Base-by-base conservation (phyloP, 345 rosid genomes). In the Eucalyptus camaldulensis region DNA sequence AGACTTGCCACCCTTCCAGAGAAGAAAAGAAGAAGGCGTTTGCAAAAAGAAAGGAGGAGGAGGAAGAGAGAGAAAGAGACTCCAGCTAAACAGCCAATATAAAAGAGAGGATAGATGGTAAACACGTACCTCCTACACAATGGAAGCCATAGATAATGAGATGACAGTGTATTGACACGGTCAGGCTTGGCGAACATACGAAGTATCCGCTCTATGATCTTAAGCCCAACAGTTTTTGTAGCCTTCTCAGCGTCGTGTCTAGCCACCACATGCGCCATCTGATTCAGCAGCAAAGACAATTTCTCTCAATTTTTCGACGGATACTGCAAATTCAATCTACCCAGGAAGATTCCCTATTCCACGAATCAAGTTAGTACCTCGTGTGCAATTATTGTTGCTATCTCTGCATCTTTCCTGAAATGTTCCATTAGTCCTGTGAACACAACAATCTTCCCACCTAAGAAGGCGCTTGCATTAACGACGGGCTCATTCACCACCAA, bases 201-300 rank as follows among this genome's bases (percentile, higher is more conserved):
- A 25, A 97, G 95, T 58, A 94, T 89, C 83, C 95, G 53, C 86
- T 95, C 97, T 65, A 95, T 89, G 85, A 97, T 93, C 45, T 95
- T 92, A 91, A 96, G 88, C 98, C 97, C 96, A 31, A 96, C 88
- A 88, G 94, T 93, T 93, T 93, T 97, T 22, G 99, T 94, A 60
- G 95, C 88, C 65, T 88, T 86, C 90, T 98, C 99, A 1, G 99
- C 98, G 33, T 85, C 80, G 92, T 97, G 99, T 91, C 99, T 91
- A 22, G 98, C 99, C 90, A 98, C 98, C 5, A 95, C 97, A 94
- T 97, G 99, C 31, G 94, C 99, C 89, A 98, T 96, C 99, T 98
- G 91, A 60, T 86, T 47, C 27, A 51, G 89, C 87, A 88, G 60
- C 56, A 89, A 85, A 81, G 86, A 92, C 12, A 67, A 21, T 16